Evolutionary conservation across 805 yeast species (phyloP), one percentile per base, ranked within the genome.

Genomic region (Candida cerambycidarum): DNA sequence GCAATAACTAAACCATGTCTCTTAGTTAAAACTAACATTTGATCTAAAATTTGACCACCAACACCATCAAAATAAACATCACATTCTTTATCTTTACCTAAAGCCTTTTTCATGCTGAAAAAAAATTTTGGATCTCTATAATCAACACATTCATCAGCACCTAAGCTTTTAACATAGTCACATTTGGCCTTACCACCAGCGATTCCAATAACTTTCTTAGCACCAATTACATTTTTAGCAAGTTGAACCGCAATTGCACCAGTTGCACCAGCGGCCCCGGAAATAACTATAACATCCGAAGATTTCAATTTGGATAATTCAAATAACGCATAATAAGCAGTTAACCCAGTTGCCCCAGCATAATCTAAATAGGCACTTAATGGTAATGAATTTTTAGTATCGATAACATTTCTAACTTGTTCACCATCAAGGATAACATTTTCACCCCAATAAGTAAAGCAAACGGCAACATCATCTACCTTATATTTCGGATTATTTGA

Each of bases 111-210:
- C 49, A 46, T 40, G 27, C 36, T 35, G 5, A 12, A 18, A 27
- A 30, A 40, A 43, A 51, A 57, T 35, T 57, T 56, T 2, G 59
- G 50, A 36, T 73, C 73, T 41, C 71, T 73, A 65, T 82, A 82
- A 58, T 81, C 81, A 38, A 79, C 68, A 42, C 73, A 61, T 32
- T 68, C 73, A 49, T 76, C 79, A 6, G 78, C 76, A 47, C 82
- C 81, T 38, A 81, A 55, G 1, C 77, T 59, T 56, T 78, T 76
- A 24, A 82, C 81, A 55, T 57, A 76, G 46, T 71, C 63, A 44
- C 75, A 65, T 57, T 83, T 83, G 25, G 69, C 81, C 4, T 58
- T 54, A 10, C 63, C 62, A 32, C 65, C 64, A 18, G 67, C 55
- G 41, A 62, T 60, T 30, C 66, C 65, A 48, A 62, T 54, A 19